Base-by-base conservation (phyloP, 1,139 yeast genomes). In the Starmera stellimalicola region DNA sequence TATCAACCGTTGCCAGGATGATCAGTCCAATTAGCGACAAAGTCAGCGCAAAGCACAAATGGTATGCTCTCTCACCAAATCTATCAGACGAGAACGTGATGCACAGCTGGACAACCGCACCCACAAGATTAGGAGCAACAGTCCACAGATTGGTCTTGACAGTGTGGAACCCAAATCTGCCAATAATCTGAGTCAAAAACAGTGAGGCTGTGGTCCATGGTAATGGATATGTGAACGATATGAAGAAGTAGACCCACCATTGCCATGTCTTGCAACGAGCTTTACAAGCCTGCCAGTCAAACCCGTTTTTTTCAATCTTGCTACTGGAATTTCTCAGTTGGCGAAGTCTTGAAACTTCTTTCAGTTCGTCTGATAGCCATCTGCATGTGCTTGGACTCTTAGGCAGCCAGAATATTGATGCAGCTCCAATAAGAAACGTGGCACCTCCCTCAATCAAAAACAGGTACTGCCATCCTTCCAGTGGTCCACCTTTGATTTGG, bases 371-470 rank as follows among this genome's bases (percentile, higher is more conserved):
- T 5, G 38, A 25, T 11, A 37, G 31, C 38, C 39, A 38, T 14
- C 33, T 26, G 18, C 39, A 33, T 3, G 24, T 22, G 5, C 32
- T 19, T 12, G 42, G 42, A 9, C 37, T 30, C 6, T 38, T 31
- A 6, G 43, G 43, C 25, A 39, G 29, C 41, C 43, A 38, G 15
- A 12, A 31, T 14, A n/a, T n/a, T 4, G 33, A 25, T 25, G 26
- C 25, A 6, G 26, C 36, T 3, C 73, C 65, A 18, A 72, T 46
- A 12, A 72, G 75, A 28, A 65, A 60, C 26, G 78, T 72, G 37
- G 68, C 56, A 6, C 65, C 53, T 36, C 79, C 78, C 48, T 73
- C 78, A 39, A 73, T 63, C 37, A 73, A 60, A 47, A 70, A 73
- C 36, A 73, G 57, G 73, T 77, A 73, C 53, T 68, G 62, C 79